Percentiles rank a stretch among this genome's conserved stretches.
Conservation (phyloP, 1,139 yeast species). For the Geotrichum phurueaensis region DNA sequence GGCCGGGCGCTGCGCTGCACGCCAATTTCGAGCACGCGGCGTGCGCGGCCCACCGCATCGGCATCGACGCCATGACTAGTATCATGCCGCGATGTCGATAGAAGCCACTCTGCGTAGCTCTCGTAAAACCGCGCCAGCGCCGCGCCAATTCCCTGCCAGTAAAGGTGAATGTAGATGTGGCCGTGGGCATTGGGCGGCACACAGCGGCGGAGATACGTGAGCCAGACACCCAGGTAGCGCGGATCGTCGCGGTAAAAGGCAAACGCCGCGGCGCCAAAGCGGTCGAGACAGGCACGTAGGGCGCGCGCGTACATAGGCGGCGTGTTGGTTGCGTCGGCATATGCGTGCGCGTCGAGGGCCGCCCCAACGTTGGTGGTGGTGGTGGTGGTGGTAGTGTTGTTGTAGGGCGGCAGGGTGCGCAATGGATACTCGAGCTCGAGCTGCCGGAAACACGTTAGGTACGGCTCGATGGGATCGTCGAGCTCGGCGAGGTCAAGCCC, state of each 20-base stretch:
- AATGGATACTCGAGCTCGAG: constrained; percentile 59
- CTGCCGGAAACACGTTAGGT: constrained; percentile 52
- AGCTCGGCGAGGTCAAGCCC: constrained; percentile 42
- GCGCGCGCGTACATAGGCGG: neutral
- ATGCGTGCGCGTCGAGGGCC: neutral
- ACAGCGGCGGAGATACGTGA: constrained; percentile 55
- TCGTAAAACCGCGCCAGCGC: constrained; percentile 70
- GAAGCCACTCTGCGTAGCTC: constrained; percentile 66
- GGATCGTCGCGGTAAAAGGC: constrained; percentile 71
- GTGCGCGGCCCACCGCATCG: neutral
- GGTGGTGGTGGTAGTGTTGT: too few relatives aligned
- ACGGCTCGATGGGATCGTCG: constrained; percentile 79
- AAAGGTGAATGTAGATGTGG: constrained; percentile 67
- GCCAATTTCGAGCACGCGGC: constrained; percentile 58
- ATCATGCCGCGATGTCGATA: constrained; percentile 40
- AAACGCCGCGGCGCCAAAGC: constrained; percentile 14
- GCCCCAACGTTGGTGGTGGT: constrained; percentile 44
- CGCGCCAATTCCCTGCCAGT: constrained; percentile 66
- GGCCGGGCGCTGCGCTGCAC: constrained; percentile 61
- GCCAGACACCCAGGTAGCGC: constrained; percentile 74
- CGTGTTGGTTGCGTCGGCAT: neutral
- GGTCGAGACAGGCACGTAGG: constrained; percentile 31
- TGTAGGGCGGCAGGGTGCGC: neutral
- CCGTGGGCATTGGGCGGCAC: constrained; percentile 68
- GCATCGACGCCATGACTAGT: constrained; percentile 46